These are phyloP conservation scores for Chlamydomonas sp. DNA, from an alignment of 139 green algal genomes.

Conservation along the genomic window DNA sequence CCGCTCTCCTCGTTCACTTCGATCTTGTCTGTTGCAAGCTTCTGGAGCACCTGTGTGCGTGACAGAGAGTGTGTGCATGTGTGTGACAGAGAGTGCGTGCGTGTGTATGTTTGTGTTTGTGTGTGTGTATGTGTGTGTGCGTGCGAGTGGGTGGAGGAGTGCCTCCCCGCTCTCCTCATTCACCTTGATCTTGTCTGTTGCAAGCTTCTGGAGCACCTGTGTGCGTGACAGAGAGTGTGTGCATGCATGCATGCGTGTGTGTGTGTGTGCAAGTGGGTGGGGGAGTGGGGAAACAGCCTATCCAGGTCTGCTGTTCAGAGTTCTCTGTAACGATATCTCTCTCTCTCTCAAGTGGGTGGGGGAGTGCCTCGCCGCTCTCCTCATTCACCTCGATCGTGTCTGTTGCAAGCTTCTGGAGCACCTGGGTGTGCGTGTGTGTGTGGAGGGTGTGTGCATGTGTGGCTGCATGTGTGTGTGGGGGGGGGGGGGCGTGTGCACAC, in stretches of 20 bases:
- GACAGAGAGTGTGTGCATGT: slow-evolving; percentile 7
- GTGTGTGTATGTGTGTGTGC: neutral
- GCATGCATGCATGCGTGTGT: neutral
- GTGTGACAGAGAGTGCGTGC: neutral
- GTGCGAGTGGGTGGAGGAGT: neutral
- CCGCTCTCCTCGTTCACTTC: slow-evolving; percentile 30
- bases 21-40: slow-evolving; percentile 30
- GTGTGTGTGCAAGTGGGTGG: neutral
- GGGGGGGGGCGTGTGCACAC: neutral
- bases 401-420: slow-evolving; percentile 26
- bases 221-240: slow-evolving; percentile 15
- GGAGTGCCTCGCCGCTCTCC: slow-evolving; percentile 23
- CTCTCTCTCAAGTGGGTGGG: neutral
- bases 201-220: slow-evolving; percentile 30
- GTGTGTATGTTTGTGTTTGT: neutral
- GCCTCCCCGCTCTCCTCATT: slow-evolving; percentile 29
- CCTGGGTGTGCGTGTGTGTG: slow-evolving; percentile 20
- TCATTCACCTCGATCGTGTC: slow-evolving; percentile 37
- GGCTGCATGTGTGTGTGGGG: neutral
- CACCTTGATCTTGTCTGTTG: slow-evolving; percentile 35
- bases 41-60: slow-evolving; percentile 30
- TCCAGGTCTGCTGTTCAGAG: too few species aligned
- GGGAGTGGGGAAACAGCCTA: neutral
- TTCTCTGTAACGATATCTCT: too few species aligned
- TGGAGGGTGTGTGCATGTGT: neutral